These are phyloP conservation scores for baker's yeast (Saccharomyces cerevisiae) DNA, from an alignment of 805 yeast species.

Conservation along the genomic window DNA sequence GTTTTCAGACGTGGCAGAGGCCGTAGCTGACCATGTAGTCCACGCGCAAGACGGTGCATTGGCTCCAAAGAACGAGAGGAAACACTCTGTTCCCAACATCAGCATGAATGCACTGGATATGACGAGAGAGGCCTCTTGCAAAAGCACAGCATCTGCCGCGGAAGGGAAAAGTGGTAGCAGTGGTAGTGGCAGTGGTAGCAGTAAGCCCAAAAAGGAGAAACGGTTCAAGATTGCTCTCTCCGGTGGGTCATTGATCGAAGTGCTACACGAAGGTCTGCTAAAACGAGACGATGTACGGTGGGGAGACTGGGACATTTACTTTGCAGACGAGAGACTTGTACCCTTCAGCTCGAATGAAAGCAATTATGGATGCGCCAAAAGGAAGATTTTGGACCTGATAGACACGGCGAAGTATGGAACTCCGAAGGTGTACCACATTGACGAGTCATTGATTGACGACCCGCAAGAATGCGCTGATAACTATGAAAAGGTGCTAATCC, in stretches of 20 bases:
- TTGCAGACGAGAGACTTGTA: constrained; percentile 88
- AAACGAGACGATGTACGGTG: constrained; percentile 65
- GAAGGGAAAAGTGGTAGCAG: constrained; percentile 1
- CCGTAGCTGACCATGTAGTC: constrained; percentile 85
- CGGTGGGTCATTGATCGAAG: constrained; percentile 82
- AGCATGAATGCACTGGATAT: background rate
- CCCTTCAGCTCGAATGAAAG: constrained; percentile 71
- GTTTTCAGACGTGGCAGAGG: constrained; percentile 82
- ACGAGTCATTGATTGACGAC: constrained; percentile 61
- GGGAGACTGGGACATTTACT: constrained; percentile 86
- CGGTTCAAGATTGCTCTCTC: constrained; percentile 82
- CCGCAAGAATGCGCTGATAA: constrained; percentile 85
- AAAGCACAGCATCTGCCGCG: background rate
- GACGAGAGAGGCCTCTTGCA: constrained; percentile 1
- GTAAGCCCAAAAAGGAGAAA: constrained; percentile 41
- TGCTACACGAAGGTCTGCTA: constrained; percentile 70
- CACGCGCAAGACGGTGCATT: constrained; percentile 60
- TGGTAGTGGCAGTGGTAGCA: background rate
- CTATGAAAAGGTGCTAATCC: constrained; percentile 73
- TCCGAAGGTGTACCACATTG: constrained; percentile 74
- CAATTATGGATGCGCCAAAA: constrained; percentile 73
- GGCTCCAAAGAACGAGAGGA: background rate
- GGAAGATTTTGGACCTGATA: constrained; percentile 58
- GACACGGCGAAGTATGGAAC: constrained; percentile 20
- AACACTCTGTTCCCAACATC: background rate